Evolutionary conservation across 768 basidiomycete genomes (phyloP).

Genomic region (Lepiota brunneoincarnata): DNA sequence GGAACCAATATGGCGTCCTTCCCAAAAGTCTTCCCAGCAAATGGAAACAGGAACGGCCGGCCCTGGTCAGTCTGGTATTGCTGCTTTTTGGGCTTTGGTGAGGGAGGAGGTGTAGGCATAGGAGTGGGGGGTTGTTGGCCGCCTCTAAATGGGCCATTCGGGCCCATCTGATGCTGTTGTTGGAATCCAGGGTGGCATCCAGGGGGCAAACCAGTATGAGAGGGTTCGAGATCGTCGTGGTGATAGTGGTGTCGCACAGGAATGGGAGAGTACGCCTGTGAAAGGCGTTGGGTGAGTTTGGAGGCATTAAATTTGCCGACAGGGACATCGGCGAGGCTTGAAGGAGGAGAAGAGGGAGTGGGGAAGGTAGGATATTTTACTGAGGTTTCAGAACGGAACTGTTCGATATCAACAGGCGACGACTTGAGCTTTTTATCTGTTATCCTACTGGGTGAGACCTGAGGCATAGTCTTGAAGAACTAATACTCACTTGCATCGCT

Average conservation of each 20-base stretch:
- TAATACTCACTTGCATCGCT: conserved; percentile 32
- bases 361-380: conserved; percentile 96
- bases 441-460: conserved; percentile 4
- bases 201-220: conserved; percentile 37
- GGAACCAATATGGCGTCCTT: conserved; percentile 76
- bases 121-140: conserved; percentile 80
- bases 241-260: conserved; percentile 95
- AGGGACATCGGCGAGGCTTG: conserved; percentile 30
- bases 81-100: conserved; percentile 93
- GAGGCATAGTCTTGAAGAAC: not conserved
- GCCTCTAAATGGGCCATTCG: conserved; percentile 33
- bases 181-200: conserved; percentile 36
- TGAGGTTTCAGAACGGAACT: conserved; percentile 86
- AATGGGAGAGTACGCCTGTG: conserved; percentile 90
- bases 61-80: conserved; percentile 97
- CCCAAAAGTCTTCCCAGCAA: conserved; percentile 63
- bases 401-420: conserved; percentile 85
- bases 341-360: conserved; percentile 47
- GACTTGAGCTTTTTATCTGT: conserved; percentile 77
- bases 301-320: conserved; percentile 31
- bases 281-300: conserved; percentile 61
- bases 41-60: conserved; percentile 93
- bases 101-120: conserved; percentile 78
- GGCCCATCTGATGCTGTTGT: conserved; percentile 23
- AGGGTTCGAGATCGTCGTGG: conserved; percentile 66